Base-by-base conservation (phyloP, 1,284 basidiomycete genomes). In the Sporisorium graminicola region DNA sequence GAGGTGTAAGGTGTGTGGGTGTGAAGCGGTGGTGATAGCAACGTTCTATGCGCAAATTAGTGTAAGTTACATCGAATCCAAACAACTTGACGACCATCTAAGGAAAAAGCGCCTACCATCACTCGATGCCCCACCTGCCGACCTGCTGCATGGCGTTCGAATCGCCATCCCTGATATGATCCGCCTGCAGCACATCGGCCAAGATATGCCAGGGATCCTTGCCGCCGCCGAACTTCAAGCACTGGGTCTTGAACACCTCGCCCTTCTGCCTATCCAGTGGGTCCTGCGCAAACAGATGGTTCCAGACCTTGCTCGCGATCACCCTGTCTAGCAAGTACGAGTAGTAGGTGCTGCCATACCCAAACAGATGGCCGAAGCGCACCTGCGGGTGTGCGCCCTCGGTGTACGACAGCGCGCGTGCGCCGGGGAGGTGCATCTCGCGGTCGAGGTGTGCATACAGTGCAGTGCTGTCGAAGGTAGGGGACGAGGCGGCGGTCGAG, bases 301-400 rank as follows among this genome's bases (percentile, higher is more conserved):
- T 86, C 92, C 94, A 99, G 1, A 98, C 91, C 42, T 92, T 90
- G 13, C 93, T 92, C 0, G 97, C 96, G 68, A 99, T 97, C 3
- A 94, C 94, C 5, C 95, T 90, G 81, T 98, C 97, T 77, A 99
- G 94, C 8, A 98, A 88, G 86, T 99, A 99, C 16, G 94, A 95
- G 84, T 99, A 99, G 86, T 99, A 99, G 1, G 94, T 97, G 10
- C 95, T 94, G 8, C 96, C 95, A 81, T 99, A 99, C 1, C 95
- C 95, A 81, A 94, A 96, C 7, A 99, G 87, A 85, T 99, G 96
- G 0, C 94, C 93, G 80, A 99, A 99, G 78, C 95, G 93, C 0
- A 94, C 94, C 83, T 99, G 96, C 89, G 94, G 75, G n/a, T 56
- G 46, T 6, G 65, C 52, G 14, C 70, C 69, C 10, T 65, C 31